Base-by-base conservation (phyloP, 2,329 filamentous ascomycete genomes). In the Fusarium kyushuense region DNA sequence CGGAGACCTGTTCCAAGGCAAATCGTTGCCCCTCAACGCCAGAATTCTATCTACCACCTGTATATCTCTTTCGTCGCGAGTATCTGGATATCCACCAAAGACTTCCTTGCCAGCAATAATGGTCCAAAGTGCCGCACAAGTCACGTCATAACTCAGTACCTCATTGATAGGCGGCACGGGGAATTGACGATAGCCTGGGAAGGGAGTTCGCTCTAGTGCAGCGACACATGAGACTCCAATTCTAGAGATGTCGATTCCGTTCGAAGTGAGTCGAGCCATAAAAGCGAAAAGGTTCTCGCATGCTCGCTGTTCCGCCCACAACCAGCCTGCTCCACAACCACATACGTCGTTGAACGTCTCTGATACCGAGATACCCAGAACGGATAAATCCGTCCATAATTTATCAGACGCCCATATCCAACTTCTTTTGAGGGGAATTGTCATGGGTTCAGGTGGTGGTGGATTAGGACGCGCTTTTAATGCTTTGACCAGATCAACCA, bases 241-340 rank as follows among this genome's bases (percentile, higher is more conserved):
- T 27, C 61, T 17, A 12, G 29, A 10, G 5, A 65, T 32, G 2
- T 35, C 17, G 3, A 45, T 11, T 0, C 38, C 33, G 0, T 16
- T 33, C 0, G 42, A 35, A 1, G 62, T 56, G 0, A 65, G 23
- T 11, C 62, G 25, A 4, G 63, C 62, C 2, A 46, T 16, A 7
- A 65, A 66, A 0, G 38, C 38, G 0, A 19, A 36, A 8, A 66
- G 17, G 6, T 66, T 65, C 27, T 62, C 55, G 25, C 46, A 48
- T 2, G 55, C 62, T 1, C 45, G 33, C 6, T 49, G 55, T 13
- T 66, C 63, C 4, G 62, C 38, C 63, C 48, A 56, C 3, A 48
- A 0, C 63, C 63, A 65, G 12, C 63, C 62, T 0, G 62, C 62
- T 19, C 63, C 63, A 2, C 55, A 65, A 9, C 62, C 63, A 4